phyloP scores from a whole-genome alignment of 192 early-diverging fungal species.

The Chytriomyces sp. region DNA sequence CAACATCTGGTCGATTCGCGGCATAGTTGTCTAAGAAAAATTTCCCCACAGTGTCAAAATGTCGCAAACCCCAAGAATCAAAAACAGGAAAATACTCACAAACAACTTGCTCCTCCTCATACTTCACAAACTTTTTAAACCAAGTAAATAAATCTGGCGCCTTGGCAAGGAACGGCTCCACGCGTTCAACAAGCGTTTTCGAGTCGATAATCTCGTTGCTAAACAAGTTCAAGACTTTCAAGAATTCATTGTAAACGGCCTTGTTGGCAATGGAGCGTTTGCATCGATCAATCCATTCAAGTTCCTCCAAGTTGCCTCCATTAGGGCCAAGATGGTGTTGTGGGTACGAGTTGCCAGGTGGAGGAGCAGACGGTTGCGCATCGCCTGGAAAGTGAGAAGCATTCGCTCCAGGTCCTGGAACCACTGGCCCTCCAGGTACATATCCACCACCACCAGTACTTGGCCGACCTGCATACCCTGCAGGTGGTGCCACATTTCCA shows the following conservation, averaged over 20 bases:
- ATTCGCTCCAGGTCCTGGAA: background rate
- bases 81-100: constrained; percentile 43
- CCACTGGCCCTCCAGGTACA: constrained; percentile 14
- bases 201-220: constrained; percentile 91
- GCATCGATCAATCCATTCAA: constrained; percentile 92
- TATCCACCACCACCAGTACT: constrained; percentile 18
- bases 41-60: constrained; percentile 13
- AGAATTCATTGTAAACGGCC: constrained; percentile 90
- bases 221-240: constrained; percentile 93
- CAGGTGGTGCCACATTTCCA: background rate
- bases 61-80: background rate
- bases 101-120: constrained; percentile 75
- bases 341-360: background rate
- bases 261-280: constrained; percentile 87
- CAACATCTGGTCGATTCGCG: constrained; percentile 64
- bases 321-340: constrained; percentile 20
- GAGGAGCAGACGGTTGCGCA: background rate
- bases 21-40: constrained; percentile 64
- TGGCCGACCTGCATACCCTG: too few relatives aligned
- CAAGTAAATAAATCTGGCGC: constrained; percentile 89
- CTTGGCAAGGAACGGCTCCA: constrained; percentile 81
- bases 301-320: constrained; percentile 68
- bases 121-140: constrained; percentile 90
- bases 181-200: constrained; percentile 81
- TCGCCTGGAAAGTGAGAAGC: constrained; percentile 16